Evolutionary conservation across 208 protist genomes (phyloP).

Genomic region (Crithidia bombi): DNA sequence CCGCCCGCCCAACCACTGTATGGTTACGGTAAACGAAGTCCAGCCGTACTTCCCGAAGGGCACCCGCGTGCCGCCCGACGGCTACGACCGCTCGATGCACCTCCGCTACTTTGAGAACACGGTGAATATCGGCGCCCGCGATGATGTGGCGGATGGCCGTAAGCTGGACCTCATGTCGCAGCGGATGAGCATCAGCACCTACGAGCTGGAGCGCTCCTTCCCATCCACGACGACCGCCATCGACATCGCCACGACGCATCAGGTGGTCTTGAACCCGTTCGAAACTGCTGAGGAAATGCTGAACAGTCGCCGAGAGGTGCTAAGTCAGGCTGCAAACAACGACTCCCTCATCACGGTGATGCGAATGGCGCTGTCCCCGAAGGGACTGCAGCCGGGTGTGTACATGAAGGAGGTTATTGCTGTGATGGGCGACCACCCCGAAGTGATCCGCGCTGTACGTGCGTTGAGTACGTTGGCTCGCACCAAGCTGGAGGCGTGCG

Average conservation of each 20-base stretch:
- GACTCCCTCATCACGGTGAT: conserved; percentile 59
- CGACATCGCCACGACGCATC: conserved; percentile 55
- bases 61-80: conserved; percentile 46
- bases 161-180: conserved; percentile 70
- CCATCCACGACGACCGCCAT: conserved; percentile 84
- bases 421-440: conserved; percentile 54
- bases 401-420: conserved; percentile 88
- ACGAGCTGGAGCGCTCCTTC: conserved; percentile 80
- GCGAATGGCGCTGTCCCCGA: conserved; percentile 65
- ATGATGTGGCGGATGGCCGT: conserved; percentile 23
- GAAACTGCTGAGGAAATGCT: conserved; percentile 78
- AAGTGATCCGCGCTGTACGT: conserved; percentile 62
- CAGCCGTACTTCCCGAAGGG: conserved; percentile 71
- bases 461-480: conserved; percentile 43
- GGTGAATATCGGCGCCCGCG: conserved; percentile 37
- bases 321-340: conserved; percentile 55
- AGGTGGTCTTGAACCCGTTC: conserved; percentile 65
- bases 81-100: conserved; percentile 74
- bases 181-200: conserved; percentile 72
- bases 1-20: conserved; percentile 73
- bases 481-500: conserved; percentile 64
- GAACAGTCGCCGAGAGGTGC: conserved; percentile 51
- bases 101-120: conserved; percentile 71
- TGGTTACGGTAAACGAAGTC: conserved; percentile 81
- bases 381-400: conserved; percentile 66